Evolutionary conservation across 768 basidiomycete species (phyloP), one percentile per base, ranked within the genome.

Genomic region (Scleroderma citrinum): DNA sequence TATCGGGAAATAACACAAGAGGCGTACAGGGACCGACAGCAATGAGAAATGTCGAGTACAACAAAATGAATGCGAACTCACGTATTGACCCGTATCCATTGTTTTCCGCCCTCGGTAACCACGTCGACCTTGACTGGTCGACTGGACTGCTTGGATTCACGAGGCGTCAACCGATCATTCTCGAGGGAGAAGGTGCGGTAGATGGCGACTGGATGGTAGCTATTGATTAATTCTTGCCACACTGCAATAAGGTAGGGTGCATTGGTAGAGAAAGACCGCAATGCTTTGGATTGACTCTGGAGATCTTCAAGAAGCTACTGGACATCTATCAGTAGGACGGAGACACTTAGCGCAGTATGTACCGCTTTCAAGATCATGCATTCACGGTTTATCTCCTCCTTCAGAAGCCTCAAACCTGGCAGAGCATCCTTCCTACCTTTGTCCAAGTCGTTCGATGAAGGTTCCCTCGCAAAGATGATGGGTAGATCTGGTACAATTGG

Each of bases 21-120:
- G 26, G 8, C 26, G 26, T 8, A 8, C 4, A 47, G 36, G 34
- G 47, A 46, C 16, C 17, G n/a, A 17, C 26, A 20, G 35, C 29
- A n/a, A 32, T 31, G 8, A 29, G 26, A 29, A 4, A 29, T 5
- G 4, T 29, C 26, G 26, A 29, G 4, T 29, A 3, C 20, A 20
- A 3, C n/a, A n/a, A 14, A n/a, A 14, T 5, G 23, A 19, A 19
- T 26, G 24, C 26, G 42, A 26, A 79, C 85, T 61, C 60, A 91
- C 91, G 91, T 92, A 67, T 92, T 93, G 31, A 93, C 78, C 56
- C 90, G 77, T 35, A 90, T 82, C 92, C 92, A 95, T 3, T 71
- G 69, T 20, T 76, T 69, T 1, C 92, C 91, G 37, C 81, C 77
- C 19, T 87, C 80, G 2, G 83, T 83, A 13, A 92, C 81, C 13